Evolutionary conservation across 2,329 filamentous ascomycete species (phyloP).

Genomic region (Trichoderma koningii): DNA sequence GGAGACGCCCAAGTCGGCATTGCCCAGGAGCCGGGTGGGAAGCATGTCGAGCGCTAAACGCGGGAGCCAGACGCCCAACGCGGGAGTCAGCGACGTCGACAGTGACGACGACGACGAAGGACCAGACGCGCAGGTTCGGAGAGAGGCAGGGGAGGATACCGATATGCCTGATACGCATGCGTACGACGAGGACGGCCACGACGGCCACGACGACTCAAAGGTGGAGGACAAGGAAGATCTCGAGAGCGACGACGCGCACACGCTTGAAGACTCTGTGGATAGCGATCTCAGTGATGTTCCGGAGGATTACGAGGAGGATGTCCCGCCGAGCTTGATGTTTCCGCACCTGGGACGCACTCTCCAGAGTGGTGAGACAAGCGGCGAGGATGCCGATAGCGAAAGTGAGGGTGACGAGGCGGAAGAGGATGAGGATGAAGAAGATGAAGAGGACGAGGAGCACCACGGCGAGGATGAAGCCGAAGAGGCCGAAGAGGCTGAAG

Average conservation of each 20-base stretch:
- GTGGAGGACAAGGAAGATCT: slow-evolving; percentile 35
- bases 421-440: slow-evolving; percentile 31
- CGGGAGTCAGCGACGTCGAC: slow-evolving; percentile 41
- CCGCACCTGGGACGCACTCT: slow-evolving; percentile 44
- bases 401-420: slow-evolving; percentile 39
- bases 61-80: slow-evolving; percentile 45
- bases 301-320: slow-evolving; percentile 59
- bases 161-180: slow-evolving; percentile 49
- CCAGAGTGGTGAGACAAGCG: slow-evolving; percentile 38
- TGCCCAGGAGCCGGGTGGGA: slow-evolving; percentile 52
- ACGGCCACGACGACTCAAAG: slow-evolving; percentile 35
- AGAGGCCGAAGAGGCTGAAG: slow-evolving; percentile 19
- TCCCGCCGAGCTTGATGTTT: slow-evolving; percentile 56
- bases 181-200: slow-evolving; percentile 37
- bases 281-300: slow-evolving; percentile 69
- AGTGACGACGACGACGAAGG: slow-evolving; percentile 47
- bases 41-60: slow-evolving; percentile 55
- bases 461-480: slow-evolving; percentile 30
- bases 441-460: slow-evolving; percentile 30
- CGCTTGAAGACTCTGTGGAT: slow-evolving; percentile 66
- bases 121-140: slow-evolving; percentile 44
- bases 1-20: slow-evolving; percentile 50
- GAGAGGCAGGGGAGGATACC: slow-evolving; percentile 42
- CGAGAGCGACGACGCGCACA: slow-evolving; percentile 47
- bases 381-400: slow-evolving; percentile 43